Evolutionary conservation across 139 green algal genomes (phyloP).

Genomic region (Dunaliella sp.): DNA sequence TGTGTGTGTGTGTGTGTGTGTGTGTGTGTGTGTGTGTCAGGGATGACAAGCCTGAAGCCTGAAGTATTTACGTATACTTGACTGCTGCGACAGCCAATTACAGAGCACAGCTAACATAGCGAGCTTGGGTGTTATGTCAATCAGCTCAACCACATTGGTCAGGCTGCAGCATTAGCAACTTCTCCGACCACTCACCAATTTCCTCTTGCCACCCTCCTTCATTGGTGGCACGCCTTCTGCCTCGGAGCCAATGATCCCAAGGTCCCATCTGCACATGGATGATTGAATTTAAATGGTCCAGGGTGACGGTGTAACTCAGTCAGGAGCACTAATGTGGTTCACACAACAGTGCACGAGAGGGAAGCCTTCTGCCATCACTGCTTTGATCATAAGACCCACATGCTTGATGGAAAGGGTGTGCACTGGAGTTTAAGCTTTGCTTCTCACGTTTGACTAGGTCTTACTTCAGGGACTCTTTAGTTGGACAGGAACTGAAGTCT

Average conservation of each 20-base stretch:
- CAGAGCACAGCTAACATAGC: not conserved
- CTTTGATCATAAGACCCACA: not conserved
- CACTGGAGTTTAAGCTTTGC: too few species aligned
- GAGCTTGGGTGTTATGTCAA: too few species aligned
- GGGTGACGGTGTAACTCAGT: too few species aligned
- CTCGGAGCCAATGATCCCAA: slow-evolving; percentile 75
- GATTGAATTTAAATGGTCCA: slow-evolving; percentile 39
- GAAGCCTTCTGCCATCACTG: not conserved
- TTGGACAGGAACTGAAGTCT: too few species aligned
- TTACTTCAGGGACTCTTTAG: too few species aligned
- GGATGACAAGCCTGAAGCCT: not conserved
- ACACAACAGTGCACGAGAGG: too few species aligned
- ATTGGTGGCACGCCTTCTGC: slow-evolving; percentile 77
- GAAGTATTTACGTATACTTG: not conserved
- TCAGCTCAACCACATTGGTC: too few species aligned
- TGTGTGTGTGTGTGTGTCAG: not conserved
- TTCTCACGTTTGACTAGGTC: too few species aligned
- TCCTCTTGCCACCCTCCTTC: slow-evolving; percentile 70
- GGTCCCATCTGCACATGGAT: slow-evolving; percentile 82
- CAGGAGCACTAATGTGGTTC: too few species aligned
- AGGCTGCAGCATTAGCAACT: not conserved
- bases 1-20: too few species aligned
- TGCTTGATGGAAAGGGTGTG: too few species aligned
- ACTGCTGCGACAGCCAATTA: not conserved
- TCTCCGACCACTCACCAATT: slow-evolving; percentile 11